Evolutionary conservation across 2,329 filamentous ascomycete species (phyloP).

Genomic region (Paraconiothyrium brasiliense): DNA sequence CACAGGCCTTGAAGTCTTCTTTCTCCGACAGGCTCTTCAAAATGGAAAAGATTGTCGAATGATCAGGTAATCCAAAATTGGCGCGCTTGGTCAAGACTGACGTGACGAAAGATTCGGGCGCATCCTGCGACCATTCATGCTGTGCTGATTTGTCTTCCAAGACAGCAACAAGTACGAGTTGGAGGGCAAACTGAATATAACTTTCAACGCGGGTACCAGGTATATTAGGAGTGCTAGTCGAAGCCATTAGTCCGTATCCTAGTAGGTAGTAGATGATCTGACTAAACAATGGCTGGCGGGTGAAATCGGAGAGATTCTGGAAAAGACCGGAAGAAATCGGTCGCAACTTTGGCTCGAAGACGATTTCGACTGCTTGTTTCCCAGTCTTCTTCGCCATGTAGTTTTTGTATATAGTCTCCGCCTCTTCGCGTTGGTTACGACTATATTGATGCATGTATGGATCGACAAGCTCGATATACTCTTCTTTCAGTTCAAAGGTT

Average conservation of each 20-base stretch:
- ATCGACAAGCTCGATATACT: slow-evolving; percentile 88
- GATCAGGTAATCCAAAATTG: slow-evolving; percentile 48
- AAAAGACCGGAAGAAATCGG: slow-evolving; percentile 82
- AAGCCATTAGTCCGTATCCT: slow-evolving; percentile 77
- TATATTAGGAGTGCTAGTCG: slow-evolving; percentile 75
- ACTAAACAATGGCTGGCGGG: slow-evolving; percentile 83
- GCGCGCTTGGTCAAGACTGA: slow-evolving; percentile 73
- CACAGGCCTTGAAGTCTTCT: slow-evolving; percentile 81
- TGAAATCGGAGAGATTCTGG: slow-evolving; percentile 78
- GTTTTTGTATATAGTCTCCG: slow-evolving; percentile 86
- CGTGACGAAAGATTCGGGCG: slow-evolving; percentile 73
- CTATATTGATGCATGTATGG: slow-evolving; percentile 96
- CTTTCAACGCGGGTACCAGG: slow-evolving; percentile 86
- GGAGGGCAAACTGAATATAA: slow-evolving; percentile 89
- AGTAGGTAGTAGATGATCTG: slow-evolving; percentile 91
- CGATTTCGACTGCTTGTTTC: slow-evolving; percentile 80
- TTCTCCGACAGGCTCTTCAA: slow-evolving; percentile 66
- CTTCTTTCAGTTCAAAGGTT: slow-evolving; percentile 88
- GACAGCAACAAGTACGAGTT: slow-evolving; percentile 85
- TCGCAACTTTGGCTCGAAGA: slow-evolving; percentile 87
- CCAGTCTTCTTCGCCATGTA: slow-evolving; percentile 89
- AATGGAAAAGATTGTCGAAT: slow-evolving; percentile 61
- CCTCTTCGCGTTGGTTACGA: slow-evolving; percentile 96
- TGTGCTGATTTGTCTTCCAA: slow-evolving; percentile 75
- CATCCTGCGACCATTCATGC: slow-evolving; percentile 51